phyloP scores from a whole-genome alignment of 108 stramenopile genomes.

The Aurantiochytrium sp. region DNA sequence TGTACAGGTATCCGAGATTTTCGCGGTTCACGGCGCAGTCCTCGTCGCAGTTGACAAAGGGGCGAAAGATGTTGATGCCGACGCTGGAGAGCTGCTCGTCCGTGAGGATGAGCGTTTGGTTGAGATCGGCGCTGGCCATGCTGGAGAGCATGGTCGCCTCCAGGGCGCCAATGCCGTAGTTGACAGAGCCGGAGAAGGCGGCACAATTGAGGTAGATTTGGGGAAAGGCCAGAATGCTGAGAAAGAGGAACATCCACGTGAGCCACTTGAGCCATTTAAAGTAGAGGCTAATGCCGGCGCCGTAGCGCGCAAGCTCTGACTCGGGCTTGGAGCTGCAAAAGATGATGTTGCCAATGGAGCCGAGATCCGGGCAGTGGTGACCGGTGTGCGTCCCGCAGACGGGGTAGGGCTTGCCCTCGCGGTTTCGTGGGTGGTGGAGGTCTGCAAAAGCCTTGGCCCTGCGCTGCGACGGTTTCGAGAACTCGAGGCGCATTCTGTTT shows the following conservation, averaged over 20 bases:
- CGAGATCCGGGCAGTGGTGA: background rate
- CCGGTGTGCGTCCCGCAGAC: background rate
- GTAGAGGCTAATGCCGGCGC: background rate
- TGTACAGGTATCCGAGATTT: background rate
- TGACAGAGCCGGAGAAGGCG: background rate
- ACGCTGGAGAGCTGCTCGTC: background rate
- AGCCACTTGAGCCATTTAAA: conserved; percentile 21
- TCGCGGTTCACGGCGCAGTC: background rate
- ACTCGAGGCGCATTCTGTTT: background rate
- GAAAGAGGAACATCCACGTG: background rate
- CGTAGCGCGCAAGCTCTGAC: background rate
- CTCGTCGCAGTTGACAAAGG: background rate
- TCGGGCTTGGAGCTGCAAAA: background rate
- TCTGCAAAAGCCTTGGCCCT: background rate
- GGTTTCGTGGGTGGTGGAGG: background rate
- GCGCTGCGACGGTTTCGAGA: background rate
- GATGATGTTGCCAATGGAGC: background rate
- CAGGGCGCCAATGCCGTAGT: background rate
- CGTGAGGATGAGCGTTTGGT: background rate
- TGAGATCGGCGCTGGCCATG: background rate
- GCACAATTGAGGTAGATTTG: background rate
- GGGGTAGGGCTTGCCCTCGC: background rate
- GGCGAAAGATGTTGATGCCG: background rate
- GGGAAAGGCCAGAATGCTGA: background rate
- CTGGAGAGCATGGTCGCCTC: conserved; percentile 11